Conservation (phyloP, 116 monocot species). For the Iris pallida region DNA sequence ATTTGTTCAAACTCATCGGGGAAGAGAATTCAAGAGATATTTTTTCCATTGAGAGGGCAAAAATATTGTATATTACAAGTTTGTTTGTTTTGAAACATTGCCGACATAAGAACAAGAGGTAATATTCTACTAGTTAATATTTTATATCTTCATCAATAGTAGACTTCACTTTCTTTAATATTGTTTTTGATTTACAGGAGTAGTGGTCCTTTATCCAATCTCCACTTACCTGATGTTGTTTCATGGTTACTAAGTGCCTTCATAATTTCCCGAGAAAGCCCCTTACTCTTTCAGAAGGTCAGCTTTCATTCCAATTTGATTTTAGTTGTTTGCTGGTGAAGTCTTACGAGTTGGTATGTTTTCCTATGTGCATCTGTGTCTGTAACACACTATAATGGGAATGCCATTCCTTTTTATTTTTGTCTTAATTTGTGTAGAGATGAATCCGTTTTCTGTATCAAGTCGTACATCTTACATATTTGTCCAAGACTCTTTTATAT, state of each 20-base stretch:
- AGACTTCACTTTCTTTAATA: not conserved
- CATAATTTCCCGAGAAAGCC: slow-evolving; percentile 35
- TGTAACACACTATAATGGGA: too few relatives aligned
- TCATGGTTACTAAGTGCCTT: slow-evolving; percentile 47
- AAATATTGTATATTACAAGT: slow-evolving; percentile 55
- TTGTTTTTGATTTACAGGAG: slow-evolving; percentile 27
- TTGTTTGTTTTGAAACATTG: slow-evolving; percentile 52
- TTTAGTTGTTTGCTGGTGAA: not conserved
- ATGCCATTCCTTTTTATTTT: too few relatives aligned
- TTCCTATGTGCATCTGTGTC: too few relatives aligned
- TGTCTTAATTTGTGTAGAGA: not conserved
- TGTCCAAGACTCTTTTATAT: too few relatives aligned
- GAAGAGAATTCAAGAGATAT: slow-evolving; percentile 31
- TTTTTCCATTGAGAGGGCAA: slow-evolving; percentile 54
- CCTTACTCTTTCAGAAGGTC: slow-evolving; percentile 55
- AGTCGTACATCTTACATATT: not conserved
- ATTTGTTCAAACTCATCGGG: too few relatives aligned
- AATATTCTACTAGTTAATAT: slow-evolving; percentile 1
- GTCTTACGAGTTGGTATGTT: too few relatives aligned
- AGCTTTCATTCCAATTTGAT: not conserved
- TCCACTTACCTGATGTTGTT: slow-evolving; percentile 30
- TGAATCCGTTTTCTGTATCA: not conserved
- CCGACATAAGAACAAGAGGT: slow-evolving; percentile 51
- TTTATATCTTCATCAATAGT: not conserved
- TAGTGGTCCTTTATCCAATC: slow-evolving; percentile 33